These are phyloP conservation scores for Lenwebbia sp. DNA, from an alignment of 345 rosid species.

Conservation along the genomic window DNA sequence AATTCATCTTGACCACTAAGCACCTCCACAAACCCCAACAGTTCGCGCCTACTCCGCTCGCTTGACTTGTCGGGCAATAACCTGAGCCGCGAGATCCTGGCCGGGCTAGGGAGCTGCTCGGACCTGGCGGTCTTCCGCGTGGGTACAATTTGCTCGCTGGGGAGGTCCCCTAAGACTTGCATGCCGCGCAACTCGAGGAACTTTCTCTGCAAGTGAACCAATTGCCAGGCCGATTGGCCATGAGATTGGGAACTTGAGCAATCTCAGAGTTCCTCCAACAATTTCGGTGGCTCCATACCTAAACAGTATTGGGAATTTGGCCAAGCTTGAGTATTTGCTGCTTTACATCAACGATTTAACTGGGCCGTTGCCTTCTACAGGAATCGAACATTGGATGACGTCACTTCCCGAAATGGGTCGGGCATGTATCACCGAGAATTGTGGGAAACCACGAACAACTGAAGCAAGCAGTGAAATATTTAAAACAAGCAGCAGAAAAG, in stretches of 20 bases:
- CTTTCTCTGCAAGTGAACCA: slow-evolving; percentile 47
- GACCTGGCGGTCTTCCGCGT: too few relatives aligned
- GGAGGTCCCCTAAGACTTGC: too few relatives aligned
- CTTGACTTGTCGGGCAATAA: too few relatives aligned
- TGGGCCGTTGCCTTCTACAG: background rate
- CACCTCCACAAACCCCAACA: too few relatives aligned
- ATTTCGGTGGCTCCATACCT: slow-evolving; percentile 48
- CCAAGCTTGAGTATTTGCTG: slow-evolving; percentile 35
- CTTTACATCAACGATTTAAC: slow-evolving; percentile 62
- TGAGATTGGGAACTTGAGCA: slow-evolving; percentile 25
- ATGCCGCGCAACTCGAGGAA: too few relatives aligned
- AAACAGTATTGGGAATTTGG: slow-evolving; percentile 35
- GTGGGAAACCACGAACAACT: background rate
- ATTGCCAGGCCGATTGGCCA: slow-evolving; percentile 41
- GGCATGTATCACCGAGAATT: background rate
- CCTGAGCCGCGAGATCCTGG: too few relatives aligned
- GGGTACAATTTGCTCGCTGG: too few relatives aligned
- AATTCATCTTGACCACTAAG: too few relatives aligned
- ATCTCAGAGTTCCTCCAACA: slow-evolving; percentile 45
- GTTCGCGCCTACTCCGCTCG: too few relatives aligned
- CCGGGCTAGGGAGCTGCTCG: too few relatives aligned
- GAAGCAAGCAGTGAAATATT: background rate
- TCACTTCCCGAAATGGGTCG: background rate
- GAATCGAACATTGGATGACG: background rate
- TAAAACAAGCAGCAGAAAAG: too few relatives aligned